Evolutionary conservation across 2,329 filamentous ascomycete genomes (phyloP), one percentile per base, ranked within the genome.

Genomic region (Ascocoryne sarcoides): DNA sequence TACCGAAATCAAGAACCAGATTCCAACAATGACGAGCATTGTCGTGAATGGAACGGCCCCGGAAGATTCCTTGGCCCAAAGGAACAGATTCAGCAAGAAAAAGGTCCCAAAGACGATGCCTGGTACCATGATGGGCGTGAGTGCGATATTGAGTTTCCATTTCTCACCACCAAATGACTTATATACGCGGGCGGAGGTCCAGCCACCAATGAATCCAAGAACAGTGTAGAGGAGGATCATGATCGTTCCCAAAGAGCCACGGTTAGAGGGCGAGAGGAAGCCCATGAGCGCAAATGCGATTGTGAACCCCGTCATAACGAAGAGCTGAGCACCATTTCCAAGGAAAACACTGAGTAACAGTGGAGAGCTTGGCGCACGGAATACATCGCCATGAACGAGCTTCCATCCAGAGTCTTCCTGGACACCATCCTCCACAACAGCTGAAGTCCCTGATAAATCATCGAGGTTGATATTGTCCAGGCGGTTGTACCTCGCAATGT

Each of bases 341-440:
- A 95, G 73, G 48, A 98, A 73, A 5, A 98, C 71, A 41, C 89
- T 89, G 15, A 98, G 73, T 10, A 95, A 69, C 19, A 98, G 72
- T 1, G 89, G 84, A 45, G 84, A 80, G 49, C 81, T 77, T 3
- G 92, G 92, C 9, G 82, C 80, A 42, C 92, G 83, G 73, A 98
- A 98, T 21, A 96, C 90, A 61, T 98, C 92, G 39, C 92, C 92
- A 56, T 98, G 92, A 1, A 98, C 89, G 35, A 98, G 68, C 65
- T 98, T 98, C 92, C 92, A 98, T 46, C 92, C 92, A 8, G 89
- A 95, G 62, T 98, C 92, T 58, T 98, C 92, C 62, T 95, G 89
- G 1, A 96, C 85, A 23, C 89, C 90, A 56, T 96, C 90, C 51
- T 95, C 90, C 4, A 88, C 70, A 5, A 72, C 80, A 8, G 73